phyloP scores from a whole-genome alignment of 2,329 filamentous ascomycete species.

The Cadophora sp. region DNA sequence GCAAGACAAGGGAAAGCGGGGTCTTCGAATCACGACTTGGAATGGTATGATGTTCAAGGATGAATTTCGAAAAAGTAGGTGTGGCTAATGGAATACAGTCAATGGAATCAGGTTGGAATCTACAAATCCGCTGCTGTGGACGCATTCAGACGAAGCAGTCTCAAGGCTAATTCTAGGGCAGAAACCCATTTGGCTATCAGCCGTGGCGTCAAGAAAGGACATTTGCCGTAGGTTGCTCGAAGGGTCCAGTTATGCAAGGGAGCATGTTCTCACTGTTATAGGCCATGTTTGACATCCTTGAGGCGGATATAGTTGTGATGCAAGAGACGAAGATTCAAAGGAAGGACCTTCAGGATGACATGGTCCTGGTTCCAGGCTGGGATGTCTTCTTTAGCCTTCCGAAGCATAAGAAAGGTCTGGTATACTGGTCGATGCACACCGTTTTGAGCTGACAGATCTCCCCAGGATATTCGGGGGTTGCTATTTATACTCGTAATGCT shows the following conservation, averaged over 20 bases:
- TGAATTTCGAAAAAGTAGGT: neutral
- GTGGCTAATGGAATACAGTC: constrained; percentile 54
- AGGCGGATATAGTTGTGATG: constrained; percentile 92
- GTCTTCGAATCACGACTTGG: constrained; percentile 84
- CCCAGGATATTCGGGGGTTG: constrained; percentile 91
- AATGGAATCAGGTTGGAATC: constrained; percentile 74
- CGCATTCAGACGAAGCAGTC: neutral
- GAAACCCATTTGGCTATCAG: constrained; percentile 84
- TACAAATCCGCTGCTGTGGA: neutral
- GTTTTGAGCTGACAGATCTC: constrained; percentile 13
- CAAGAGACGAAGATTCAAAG: constrained; percentile 97
- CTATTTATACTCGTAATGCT: constrained; percentile 89
- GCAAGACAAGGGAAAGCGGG: constrained; percentile 56
- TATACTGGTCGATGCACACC: neutral
- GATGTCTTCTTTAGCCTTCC: constrained; percentile 96
- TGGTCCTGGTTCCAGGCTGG: constrained; percentile 94
- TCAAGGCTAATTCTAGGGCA: constrained; percentile 42
- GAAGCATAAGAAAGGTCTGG: constrained; percentile 85
- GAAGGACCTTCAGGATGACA: constrained; percentile 91
- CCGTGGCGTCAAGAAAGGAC: constrained; percentile 78
- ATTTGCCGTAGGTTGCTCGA: constrained; percentile 61
- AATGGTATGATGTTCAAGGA: constrained; percentile 64
- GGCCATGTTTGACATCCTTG: constrained; percentile 93
- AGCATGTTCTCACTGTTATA: constrained; percentile 43
- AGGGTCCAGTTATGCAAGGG: neutral